A percentile compares a stretch with the other conserved stretches of the same genome.
Conservation (phyloP, 2,329 filamentous ascomycete species). For the Sporothrix inflata region DNA sequence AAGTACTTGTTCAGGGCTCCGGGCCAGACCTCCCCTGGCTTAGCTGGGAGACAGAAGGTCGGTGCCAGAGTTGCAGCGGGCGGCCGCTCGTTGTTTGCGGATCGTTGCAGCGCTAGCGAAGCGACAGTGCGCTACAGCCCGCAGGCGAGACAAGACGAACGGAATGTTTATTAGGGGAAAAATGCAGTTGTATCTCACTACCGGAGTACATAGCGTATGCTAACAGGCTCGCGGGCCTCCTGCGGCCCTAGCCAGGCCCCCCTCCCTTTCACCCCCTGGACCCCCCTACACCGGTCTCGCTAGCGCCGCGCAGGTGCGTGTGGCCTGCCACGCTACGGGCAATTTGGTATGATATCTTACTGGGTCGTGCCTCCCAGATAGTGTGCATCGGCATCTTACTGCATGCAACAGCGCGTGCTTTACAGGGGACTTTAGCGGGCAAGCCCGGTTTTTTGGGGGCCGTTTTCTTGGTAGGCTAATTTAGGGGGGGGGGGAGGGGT, state of each 20-base stretch:
- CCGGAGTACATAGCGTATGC: neutral
- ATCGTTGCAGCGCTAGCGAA: conserved; percentile 26
- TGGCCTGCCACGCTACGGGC: conserved; percentile 19
- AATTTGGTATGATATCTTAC: no score
- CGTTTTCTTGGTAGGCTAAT: conserved; percentile 13
- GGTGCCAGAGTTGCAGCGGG: conserved; percentile 21
- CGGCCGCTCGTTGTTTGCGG: conserved; percentile 5
- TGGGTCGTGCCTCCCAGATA: neutral
- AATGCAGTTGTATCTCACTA: neutral
- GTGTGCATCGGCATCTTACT: neutral
- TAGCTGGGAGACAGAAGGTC: neutral
- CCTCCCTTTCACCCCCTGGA: neutral
- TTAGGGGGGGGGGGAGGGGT: no score
- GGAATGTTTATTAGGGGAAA: neutral
- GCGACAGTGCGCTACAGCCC: conserved; percentile 22
- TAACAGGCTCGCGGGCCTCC: neutral
- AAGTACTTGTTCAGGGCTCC: no score
- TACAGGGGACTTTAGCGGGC: conserved; percentile 7
- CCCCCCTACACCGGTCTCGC: conserved; percentile 9
- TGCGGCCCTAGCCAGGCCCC: neutral
- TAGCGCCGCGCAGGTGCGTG: conserved; percentile 15
- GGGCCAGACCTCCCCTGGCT: neutral
- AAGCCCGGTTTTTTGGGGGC: conserved; percentile 4
- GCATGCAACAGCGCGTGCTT: conserved; percentile 11
- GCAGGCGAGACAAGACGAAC: neutral